Base-by-base conservation (phyloP, 108 stramenopile genomes). In the Pseudonitzschia pungens region DNA sequence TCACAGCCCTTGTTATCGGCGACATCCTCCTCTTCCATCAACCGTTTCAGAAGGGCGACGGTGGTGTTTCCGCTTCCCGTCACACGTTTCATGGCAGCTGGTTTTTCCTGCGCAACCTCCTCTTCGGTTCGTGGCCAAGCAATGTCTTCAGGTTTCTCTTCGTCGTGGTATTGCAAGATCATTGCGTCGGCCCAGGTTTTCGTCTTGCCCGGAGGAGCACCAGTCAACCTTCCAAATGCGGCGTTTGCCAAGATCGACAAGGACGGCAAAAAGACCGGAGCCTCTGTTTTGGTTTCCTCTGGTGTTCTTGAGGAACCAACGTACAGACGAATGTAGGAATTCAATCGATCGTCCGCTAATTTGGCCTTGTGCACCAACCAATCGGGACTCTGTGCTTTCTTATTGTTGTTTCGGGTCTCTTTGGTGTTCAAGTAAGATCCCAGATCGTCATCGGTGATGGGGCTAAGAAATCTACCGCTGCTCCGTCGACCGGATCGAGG, bases 151-250 rank as follows among this genome's bases (percentile, higher is more conserved):
- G 53, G 43, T 53, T 90, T 85, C 22, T 24, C 22, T 58, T 22
- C 27, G 29, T 31, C 29, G 57, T 31, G 27, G 76, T 88, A 89
- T 32, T 82, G 81, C 71, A 91, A 65, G 43, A 92, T 79, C 89
- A 95, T 90, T 42, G 80, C 74, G 77, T 92, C 91, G 1, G 90
- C 91, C 93, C 93, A 94, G 16, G 72, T 33, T 31, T 76, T 83
- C 22, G 80, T 90, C 9, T 62, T 20, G 0, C 62, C 51, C 9
- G 87, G 73, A 1, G 87, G 86, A 44, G 90, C 87, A 42, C 89
- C 89, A 16, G 94, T 90, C 21, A 95, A 68, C 52, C 87, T 74
- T 28, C 87, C 91, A 64, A 95, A 84, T 16, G 82, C 87, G 11
- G 86, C 72, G 53, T 88, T 77, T 26, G 89, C 86, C 62, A 95